Conservation (phyloP, 495 filamentous ascomycete species). For the Aspergillus bertholletiae region DNA sequence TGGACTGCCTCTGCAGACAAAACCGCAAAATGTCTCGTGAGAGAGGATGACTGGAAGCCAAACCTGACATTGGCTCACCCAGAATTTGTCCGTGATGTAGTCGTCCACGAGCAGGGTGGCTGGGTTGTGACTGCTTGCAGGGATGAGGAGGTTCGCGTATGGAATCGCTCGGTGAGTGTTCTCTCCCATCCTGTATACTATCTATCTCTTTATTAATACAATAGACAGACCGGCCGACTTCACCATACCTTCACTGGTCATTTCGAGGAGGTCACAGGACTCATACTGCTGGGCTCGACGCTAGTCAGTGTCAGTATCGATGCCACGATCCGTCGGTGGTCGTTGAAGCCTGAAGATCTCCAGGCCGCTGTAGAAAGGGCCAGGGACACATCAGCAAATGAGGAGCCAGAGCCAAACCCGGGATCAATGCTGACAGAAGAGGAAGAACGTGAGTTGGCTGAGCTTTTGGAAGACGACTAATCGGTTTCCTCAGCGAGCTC, state of each 20-base stretch:
- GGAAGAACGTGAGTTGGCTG: conserved; percentile 83
- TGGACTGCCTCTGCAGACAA: conserved; percentile 92
- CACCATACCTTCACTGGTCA: conserved; percentile 78
- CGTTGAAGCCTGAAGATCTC: conserved; percentile 60
- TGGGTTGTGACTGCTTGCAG: conserved; percentile 89
- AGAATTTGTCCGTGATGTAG: conserved; percentile 83
- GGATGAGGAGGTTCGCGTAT: conserved; percentile 88
- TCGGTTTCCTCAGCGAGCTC: not conserved
- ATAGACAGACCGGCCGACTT: conserved; percentile 61
- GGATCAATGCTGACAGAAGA: conserved; percentile 65
- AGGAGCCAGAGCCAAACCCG: conserved; percentile 36
- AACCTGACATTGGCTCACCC: conserved; percentile 75
- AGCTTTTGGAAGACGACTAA: conserved; percentile 75
- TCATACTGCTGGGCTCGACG: conserved; percentile 58
- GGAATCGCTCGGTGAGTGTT: conserved; percentile 61
- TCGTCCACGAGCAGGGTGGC: conserved; percentile 63
- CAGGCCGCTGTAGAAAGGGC: conserved; percentile 57
- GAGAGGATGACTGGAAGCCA: conserved; percentile 59
- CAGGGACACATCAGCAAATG: conserved; percentile 47
- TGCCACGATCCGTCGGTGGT: conserved; percentile 81
- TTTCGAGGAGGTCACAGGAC: conserved; percentile 85
- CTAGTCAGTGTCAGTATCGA: conserved; percentile 85
- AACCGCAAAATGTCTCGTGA: conserved; percentile 68
- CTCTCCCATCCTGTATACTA: not conserved
- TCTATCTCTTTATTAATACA: conserved; percentile 14